phyloP scores from a whole-genome alignment of 805 yeast species.

The Candida verbasci region DNA sequence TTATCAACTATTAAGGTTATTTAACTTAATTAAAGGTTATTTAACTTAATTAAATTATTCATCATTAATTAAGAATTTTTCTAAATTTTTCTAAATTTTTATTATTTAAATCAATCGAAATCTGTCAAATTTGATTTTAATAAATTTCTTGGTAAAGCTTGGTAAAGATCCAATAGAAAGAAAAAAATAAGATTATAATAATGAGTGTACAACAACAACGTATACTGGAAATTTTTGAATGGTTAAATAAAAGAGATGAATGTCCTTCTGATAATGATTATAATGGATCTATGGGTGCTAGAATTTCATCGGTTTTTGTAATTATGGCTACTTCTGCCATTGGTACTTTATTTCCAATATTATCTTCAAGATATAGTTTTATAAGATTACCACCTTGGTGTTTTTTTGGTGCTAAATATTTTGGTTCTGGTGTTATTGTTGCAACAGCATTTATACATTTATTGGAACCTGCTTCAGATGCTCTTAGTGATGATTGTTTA shows the following conservation, averaged over 20 bases:
- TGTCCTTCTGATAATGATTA: slow-evolving; percentile 43
- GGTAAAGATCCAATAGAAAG: too few relatives aligned
- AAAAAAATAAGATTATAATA: too few relatives aligned
- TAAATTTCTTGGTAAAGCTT: not conserved
- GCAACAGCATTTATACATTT: slow-evolving; percentile 80
- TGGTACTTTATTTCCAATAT: slow-evolving; percentile 60
- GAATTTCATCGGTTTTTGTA: slow-evolving; percentile 64
- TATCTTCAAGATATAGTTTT: slow-evolving; percentile 56
- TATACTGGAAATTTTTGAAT: slow-evolving; percentile 25
- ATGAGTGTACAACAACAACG: slow-evolving; percentile 1
- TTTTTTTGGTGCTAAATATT: slow-evolving; percentile 66
- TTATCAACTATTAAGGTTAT: too few relatives aligned
- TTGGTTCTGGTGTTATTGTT: slow-evolving; percentile 81
- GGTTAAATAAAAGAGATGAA: slow-evolving; percentile 29
- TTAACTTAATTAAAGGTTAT: too few relatives aligned
- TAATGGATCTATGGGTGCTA: slow-evolving; percentile 42
- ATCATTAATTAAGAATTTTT: not conserved
- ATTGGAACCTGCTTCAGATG: slow-evolving; percentile 63
- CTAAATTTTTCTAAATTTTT: not conserved
- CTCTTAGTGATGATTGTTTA: slow-evolving; percentile 53
- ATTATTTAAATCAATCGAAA: not conserved
- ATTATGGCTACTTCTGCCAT: slow-evolving; percentile 48
- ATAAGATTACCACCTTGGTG: slow-evolving; percentile 57
- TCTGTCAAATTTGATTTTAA: slow-evolving; percentile 4
- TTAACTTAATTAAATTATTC: not conserved